Conservation (phyloP, 345 rosid species). For the Pelargonium nanum region DNA sequence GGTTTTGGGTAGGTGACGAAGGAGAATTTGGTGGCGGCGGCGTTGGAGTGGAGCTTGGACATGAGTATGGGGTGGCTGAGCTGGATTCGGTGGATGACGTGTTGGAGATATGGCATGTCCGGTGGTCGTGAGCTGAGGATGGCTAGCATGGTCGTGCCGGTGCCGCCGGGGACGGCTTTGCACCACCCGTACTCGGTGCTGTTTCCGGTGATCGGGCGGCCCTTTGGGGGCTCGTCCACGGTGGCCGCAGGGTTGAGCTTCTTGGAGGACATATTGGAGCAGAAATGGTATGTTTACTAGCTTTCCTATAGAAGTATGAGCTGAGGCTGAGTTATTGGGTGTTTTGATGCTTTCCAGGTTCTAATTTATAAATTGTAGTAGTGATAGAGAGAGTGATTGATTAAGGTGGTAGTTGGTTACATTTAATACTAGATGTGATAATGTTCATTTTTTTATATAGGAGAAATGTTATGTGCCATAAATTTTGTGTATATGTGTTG, state of each 20-base stretch:
- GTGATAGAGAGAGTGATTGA: too few relatives aligned
- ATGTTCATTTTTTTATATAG: too few relatives aligned
- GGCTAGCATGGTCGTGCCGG: slow-evolving; percentile 69
- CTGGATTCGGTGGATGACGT: slow-evolving; percentile 46
- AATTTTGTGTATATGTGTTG: too few relatives aligned
- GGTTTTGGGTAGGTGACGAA: slow-evolving; percentile 38
- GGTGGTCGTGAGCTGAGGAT: slow-evolving; percentile 43
- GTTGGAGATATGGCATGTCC: slow-evolving; percentile 30
- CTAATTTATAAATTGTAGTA: too few relatives aligned
- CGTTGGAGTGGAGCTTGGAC: slow-evolving; percentile 46
- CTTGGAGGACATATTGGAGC: too few relatives aligned
- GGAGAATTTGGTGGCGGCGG: slow-evolving; percentile 41
- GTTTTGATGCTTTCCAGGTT: too few relatives aligned
- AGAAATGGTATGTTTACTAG: too few relatives aligned
- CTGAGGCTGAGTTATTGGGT: too few relatives aligned
- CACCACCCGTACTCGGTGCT: slow-evolving; percentile 79
- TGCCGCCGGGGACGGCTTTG: slow-evolving; percentile 69
- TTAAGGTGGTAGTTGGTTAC: too few relatives aligned
- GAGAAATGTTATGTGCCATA: too few relatives aligned
- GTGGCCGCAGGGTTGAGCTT: background rate
- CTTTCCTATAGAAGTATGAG: too few relatives aligned
- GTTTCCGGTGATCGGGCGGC: slow-evolving; percentile 43
- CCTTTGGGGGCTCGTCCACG: background rate
- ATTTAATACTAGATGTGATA: too few relatives aligned
- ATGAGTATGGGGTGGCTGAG: slow-evolving; percentile 64